A percentile compares a stretch with the other conserved stretches of the same genome.
phyloP scores from a whole-genome alignment of 495 filamentous ascomycete species.

The Neurospora sp. region DNA sequence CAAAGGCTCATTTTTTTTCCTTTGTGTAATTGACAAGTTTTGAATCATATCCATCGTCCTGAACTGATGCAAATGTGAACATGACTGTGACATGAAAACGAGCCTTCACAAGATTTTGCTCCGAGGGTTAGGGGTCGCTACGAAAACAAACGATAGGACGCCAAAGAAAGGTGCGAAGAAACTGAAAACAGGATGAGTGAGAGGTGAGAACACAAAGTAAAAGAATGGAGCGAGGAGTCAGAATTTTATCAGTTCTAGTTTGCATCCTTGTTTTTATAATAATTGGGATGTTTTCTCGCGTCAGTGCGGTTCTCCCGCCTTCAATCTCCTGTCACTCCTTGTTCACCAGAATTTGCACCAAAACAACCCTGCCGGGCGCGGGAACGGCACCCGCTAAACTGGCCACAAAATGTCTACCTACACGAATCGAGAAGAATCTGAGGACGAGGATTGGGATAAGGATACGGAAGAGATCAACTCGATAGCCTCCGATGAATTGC shows the following conservation, averaged over 20 bases:
- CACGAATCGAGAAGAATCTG: background rate
- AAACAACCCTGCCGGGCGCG: background rate
- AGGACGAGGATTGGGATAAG: conserved; percentile 8
- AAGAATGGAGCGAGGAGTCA: background rate
- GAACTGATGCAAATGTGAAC: background rate
- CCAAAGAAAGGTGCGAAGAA: background rate
- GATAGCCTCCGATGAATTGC: conserved; percentile 20
- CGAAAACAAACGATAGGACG: background rate
- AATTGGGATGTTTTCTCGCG: background rate
- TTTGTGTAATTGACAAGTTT: background rate
- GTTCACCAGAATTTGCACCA: background rate
- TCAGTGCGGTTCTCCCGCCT: background rate
- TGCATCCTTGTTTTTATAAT: background rate
- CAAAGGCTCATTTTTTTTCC: background rate
- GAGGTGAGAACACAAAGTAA: background rate
- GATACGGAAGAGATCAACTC: conserved; percentile 18
- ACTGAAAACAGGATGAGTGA: background rate
- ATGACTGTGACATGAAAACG: background rate
- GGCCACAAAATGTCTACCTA: background rate
- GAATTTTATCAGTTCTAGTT: no score
- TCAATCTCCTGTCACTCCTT: background rate
- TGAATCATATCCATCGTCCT: background rate
- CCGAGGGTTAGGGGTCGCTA: conserved; percentile 1
- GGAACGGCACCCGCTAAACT: background rate
- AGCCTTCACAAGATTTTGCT: background rate